Conservation (phyloP, 2,329 filamentous ascomycete species). For the Geoglossum cookeanum region DNA sequence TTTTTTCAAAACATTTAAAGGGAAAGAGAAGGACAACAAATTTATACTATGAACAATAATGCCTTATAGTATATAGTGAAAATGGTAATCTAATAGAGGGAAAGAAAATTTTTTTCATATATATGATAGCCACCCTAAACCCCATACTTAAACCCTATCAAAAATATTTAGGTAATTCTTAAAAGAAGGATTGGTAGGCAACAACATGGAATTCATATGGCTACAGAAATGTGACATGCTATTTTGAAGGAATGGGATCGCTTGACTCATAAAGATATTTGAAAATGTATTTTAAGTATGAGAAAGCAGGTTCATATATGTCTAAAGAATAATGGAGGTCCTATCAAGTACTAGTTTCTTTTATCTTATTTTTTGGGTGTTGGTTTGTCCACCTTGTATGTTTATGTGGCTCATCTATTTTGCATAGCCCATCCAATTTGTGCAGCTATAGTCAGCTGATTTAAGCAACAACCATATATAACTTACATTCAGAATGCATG, state of each 20-base stretch:
- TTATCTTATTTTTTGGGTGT: background rate
- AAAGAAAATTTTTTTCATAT: background rate
- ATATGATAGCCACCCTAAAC: constrained; percentile 3
- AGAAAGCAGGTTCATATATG: background rate
- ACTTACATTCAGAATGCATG: no score
- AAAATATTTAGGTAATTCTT: constrained; percentile 4
- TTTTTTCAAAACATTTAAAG: background rate
- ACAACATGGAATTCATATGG: background rate
- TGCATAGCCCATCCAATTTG: no score
- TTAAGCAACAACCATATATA: no score
- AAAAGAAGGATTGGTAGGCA: constrained; percentile 1
- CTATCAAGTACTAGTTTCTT: constrained; percentile 1
- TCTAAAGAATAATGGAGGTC: background rate
- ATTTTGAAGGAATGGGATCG: background rate
- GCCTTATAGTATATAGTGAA: background rate
- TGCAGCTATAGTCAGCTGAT: no score
- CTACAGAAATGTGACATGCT: background rate
- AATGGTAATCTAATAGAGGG: background rate
- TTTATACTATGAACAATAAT: background rate
- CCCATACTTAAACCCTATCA: constrained; percentile 4
- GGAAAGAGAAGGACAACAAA: background rate
- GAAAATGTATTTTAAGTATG: background rate
- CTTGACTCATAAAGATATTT: background rate
- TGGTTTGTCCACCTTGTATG: no score
- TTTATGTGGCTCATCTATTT: no score